Evolutionary conservation across 108 stramenopile species (phyloP).

Genomic region (Nitzschia sp.): DNA sequence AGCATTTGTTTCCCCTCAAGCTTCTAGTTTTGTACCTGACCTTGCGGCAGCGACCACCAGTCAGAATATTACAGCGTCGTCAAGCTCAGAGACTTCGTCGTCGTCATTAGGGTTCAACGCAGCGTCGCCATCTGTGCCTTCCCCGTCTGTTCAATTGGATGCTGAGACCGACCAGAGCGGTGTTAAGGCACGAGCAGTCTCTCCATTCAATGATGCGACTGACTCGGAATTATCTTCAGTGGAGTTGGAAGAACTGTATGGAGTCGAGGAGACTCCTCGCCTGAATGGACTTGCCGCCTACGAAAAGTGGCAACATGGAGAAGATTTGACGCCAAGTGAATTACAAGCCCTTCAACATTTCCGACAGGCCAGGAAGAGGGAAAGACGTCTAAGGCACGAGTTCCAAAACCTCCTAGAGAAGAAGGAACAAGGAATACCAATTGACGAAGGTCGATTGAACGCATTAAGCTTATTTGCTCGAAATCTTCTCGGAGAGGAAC

Average conservation of each 20-base stretch:
- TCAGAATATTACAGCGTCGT: too few relatives aligned
- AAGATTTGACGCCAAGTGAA: background rate
- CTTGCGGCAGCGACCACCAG: too few relatives aligned
- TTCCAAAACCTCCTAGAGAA: conserved; percentile 16
- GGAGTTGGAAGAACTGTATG: conserved; percentile 6
- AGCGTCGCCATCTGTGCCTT: too few relatives aligned
- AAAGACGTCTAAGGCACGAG: conserved; percentile 11
- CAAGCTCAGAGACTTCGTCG: too few relatives aligned
- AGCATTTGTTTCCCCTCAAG: too few relatives aligned
- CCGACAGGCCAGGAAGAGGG: background rate
- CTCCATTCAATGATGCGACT: too few relatives aligned
- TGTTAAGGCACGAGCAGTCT: too few relatives aligned
- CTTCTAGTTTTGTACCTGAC: too few relatives aligned
- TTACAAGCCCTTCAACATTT: conserved; percentile 1
- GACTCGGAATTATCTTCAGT: conserved; percentile 7
- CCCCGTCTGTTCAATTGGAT: too few relatives aligned
- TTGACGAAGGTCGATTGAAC: conserved; percentile 18
- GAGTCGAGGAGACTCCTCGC: conserved; percentile 1
- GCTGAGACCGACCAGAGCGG: too few relatives aligned
- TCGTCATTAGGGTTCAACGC: too few relatives aligned
- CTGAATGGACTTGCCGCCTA: conserved; percentile 13
- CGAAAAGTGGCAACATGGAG: conserved; percentile 14
- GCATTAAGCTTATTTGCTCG: conserved; percentile 17
- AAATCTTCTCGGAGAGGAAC: conserved; percentile 5
- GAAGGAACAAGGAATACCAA: conserved; percentile 11